phyloP scores from a whole-genome alignment of 1,284 basidiomycete species.

The Waitea zeae region DNA sequence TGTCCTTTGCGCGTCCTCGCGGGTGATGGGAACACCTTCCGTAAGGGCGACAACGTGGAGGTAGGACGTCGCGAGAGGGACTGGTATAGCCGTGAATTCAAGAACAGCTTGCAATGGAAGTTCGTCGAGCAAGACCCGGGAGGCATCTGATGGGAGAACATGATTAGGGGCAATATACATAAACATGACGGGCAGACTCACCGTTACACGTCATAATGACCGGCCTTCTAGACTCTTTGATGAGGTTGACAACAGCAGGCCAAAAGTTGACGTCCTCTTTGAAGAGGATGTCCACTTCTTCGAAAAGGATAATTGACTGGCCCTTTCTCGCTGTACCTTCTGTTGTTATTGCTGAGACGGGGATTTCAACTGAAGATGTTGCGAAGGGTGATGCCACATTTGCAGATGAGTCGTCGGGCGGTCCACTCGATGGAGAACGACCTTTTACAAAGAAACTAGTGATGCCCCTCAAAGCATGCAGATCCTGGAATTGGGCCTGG shows the following conservation, averaged over 20 bases:
- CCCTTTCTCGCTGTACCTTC: no score
- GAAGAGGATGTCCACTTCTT: slow-evolving; percentile 92
- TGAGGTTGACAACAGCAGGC: slow-evolving; percentile 67
- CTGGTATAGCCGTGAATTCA: slow-evolving; percentile 41
- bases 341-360: no score
- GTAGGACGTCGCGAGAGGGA: slow-evolving; percentile 48
- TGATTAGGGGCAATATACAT: neutral
- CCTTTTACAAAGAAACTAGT: no score
- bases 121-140: slow-evolving; percentile 48
- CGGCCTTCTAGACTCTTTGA: slow-evolving; percentile 68
- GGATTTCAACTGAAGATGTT: neutral
- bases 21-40: slow-evolving; percentile 31
- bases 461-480: no score
- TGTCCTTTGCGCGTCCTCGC: slow-evolving; percentile 16
- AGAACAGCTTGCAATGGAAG: slow-evolving; percentile 69
- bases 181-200: slow-evolving; percentile 18
- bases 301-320: slow-evolving; percentile 88
- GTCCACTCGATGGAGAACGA: neutral
- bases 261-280: slow-evolving; percentile 88
- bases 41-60: slow-evolving; percentile 45
- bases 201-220: slow-evolving; percentile 90
- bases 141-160: slow-evolving; percentile 34
- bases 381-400: no score
- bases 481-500: neutral
- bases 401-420: neutral